Percentiles rank a stretch among this genome's conserved stretches.
Conservation (phyloP, 306 rosid genomes). For the Cucumis melo region DNA sequence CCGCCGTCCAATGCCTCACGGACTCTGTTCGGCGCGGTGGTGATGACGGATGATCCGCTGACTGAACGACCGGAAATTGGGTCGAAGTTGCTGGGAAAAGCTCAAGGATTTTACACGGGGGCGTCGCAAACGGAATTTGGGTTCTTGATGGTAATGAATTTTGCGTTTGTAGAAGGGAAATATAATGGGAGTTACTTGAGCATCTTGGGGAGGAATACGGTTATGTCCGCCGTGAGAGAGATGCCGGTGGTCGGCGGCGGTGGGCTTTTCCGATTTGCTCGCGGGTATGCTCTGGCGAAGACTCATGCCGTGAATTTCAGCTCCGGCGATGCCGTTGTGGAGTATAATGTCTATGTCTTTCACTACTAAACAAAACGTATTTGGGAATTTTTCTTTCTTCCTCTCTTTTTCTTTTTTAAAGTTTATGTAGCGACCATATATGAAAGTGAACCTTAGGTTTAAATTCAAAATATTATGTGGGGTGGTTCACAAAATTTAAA, state of each 20-base stretch:
- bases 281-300: constrained; percentile 44
- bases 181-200: constrained; percentile 45
- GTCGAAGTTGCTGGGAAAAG: constrained; percentile 37
- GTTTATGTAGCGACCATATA: too few species aligned
- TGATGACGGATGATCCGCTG: constrained; percentile 45
- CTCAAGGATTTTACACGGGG: constrained; percentile 44
- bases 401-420: too few species aligned
- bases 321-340: constrained; percentile 38
- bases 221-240: constrained; percentile 29
- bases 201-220: constrained; percentile 42
- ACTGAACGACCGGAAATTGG: constrained; percentile 24
- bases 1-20: constrained; percentile 17
- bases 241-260: constrained; percentile 67
- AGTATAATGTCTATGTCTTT: constrained; percentile 44
- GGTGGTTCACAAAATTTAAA: too few species aligned
- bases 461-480: too few species aligned
- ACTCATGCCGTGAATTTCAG: constrained; percentile 2
- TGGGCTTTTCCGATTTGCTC: constrained; percentile 56
- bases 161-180: constrained; percentile 40
- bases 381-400: neutral
- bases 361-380: constrained; percentile 16
- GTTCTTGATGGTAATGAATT: constrained; percentile 39
- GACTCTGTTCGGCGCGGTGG: constrained; percentile 28
- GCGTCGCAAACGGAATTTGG: constrained; percentile 39
- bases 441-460: too few species aligned